Base-by-base conservation (phyloP, 1,284 basidiomycete genomes). In the Vanrija sp. region DNA sequence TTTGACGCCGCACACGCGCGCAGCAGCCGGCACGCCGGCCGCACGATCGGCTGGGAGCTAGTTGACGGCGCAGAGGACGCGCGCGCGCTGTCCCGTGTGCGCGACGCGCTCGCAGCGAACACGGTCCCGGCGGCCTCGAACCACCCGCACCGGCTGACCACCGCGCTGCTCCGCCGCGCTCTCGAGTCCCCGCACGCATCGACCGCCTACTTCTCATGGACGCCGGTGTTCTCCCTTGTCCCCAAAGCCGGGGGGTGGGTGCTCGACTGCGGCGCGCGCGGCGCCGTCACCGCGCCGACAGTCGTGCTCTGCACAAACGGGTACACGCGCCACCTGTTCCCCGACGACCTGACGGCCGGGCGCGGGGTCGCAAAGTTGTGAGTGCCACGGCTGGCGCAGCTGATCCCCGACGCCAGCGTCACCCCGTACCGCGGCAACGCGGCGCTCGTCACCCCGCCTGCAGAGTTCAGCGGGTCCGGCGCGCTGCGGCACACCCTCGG, bases 241-340 rank as follows among this genome's bases (percentile, higher is more conserved):
- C 10, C n/a, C 19, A 7, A 34, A 29, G 12, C 38, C 34, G 5
- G 42, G 45, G 6, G 52, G 53, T 12, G 50, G 38, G 29, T 28
- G 2, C 59, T 71, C n/a, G 59, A 66, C 39, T 63, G 60, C 5
- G 55, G 56, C 6, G 55, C 47, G 0, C 52, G 65, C 10, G 69
- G 72, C 1, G 50, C 10, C 6, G 38, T 74, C 26, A 55, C 26
- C 5, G 65, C 69, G 5, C 48, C 44, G 38, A 51, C 65, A 25
- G 65, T 74, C 19, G 53, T 72, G 7, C 38, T 72, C n/a, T 67
- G 64, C 23, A 67, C 71, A 2, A 71, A 71, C 46, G 72, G 63
- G 2, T 69, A 72, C 54, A 72, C 71, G 1, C 51, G 49, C 3
- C 61, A 70, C 46, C 57, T 74, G 15, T 65, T 71, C 55, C 53